Evolutionary conservation across 768 basidiomycete species (phyloP), one percentile per base, ranked within the genome.

Genomic region (Suillus variegatus): DNA sequence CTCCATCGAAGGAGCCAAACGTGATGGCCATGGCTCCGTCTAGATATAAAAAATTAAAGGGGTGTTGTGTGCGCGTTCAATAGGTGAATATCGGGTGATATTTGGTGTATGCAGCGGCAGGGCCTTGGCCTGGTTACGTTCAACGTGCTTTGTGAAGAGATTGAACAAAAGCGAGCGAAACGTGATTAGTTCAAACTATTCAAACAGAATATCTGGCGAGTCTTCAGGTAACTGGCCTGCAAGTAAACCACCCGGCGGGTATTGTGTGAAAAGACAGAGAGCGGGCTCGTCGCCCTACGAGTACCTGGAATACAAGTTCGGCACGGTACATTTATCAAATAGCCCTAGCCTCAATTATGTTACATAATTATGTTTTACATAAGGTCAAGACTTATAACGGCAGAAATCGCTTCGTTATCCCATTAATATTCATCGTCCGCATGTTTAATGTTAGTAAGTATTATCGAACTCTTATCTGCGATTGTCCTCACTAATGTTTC

Each of bases 1-100:
- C 89, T 66, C 82, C 82, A 74, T 95, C 88, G 82, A 98, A 99
- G 62, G 92, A 93, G 51, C 96, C 97, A 76, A 99, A 98, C 75
- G 89, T 79, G 76, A 98, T 79, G 64, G 86, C 86, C 89, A 92
- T 92, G 51, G 55, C 57, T 70, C 65, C 66, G 60, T 52, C 22
- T 28, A 35, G 55, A 32, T 43, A 44, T 5, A 52, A 44, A 38
- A 35, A 8, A 14, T 32, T 32, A 28, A 6, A 60, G 40, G 4
- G 22, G 18, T 43, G 12, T 60, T 43, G 25, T 18, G n/a, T n/a
- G n/a, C n/a, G n/a, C n/a, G n/a, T n/a, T n/a, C 36, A 12, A 55
- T 35, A 32, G 9, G 40, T 25, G 32, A 54, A 54, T 57, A 22
- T 25, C 25, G 40, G n/a, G 40, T 28, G 16, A 41, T 43, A 28